Evolutionary conservation across 1,139 yeast genomes (phyloP), one percentile per base, ranked within the genome.

Genomic region (Nadsonia commutata): DNA sequence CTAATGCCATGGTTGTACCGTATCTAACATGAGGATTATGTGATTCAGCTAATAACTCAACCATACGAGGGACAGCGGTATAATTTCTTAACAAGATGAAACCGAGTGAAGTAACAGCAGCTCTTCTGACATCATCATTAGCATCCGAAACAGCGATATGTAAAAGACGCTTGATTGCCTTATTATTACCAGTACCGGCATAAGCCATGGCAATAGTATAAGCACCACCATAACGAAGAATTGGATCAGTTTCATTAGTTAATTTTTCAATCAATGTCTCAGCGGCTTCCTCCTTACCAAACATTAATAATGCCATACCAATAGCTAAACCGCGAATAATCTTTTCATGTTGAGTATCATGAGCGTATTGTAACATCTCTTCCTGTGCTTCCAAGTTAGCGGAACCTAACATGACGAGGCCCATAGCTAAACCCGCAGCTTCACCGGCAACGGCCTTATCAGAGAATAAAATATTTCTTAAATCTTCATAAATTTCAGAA

Each of bases 21-120:
- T 93, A 90, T 64, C 99, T 83, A 27, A 93, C 98, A 59, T 93
- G 97, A 16, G 98, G 95, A 59, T 90, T 93, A 63, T 90, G 96
- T 1, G 95, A 84, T 63, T 88, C 95, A 1, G 95, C 77, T 54
- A 93, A 71, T 49, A 90, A 71, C 61, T 88, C 95, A 36, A 90
- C 96, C 66, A 93, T 82, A 56, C 94, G 82, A 48, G 98, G 98
- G 31, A 93, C 90, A 0, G 95, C 86, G 27, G 90, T 80, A 60
- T 85, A 84, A 62, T 88, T 94, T 57, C 95, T 81, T 50, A 90
- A 72, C 53, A 90, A 71, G 45, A 90, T 80, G 64, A 93, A 90
- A 33, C 99, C 99, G 45, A 90, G 72, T n/a, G 88, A 79, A 63
- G 82, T 78, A 16, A 90, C 97, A 2, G 98, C 83, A 2, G 95